Conservation (phyloP, 108 stramenopile genomes). For the Nitzschia inconspicua region DNA sequence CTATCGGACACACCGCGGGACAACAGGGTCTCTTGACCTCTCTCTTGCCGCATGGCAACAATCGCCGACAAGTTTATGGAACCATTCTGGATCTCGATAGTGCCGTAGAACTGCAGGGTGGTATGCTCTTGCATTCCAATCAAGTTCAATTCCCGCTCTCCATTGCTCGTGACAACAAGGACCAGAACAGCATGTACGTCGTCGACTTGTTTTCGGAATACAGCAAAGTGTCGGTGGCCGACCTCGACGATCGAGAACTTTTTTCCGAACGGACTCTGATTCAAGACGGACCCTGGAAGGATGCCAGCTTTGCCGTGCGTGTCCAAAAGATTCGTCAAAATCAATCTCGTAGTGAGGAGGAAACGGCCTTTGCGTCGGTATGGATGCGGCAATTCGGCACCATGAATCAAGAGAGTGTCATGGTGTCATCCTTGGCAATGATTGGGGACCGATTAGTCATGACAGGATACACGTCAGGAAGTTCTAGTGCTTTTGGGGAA, state of each 20-base stretch:
- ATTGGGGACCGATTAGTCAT: constrained; percentile 1
- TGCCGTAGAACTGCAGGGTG: not conserved
- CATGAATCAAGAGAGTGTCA: not conserved
- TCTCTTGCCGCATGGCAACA: constrained; percentile 2
- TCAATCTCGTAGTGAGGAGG: no score
- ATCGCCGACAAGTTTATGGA: constrained; percentile 6
- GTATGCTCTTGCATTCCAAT: constrained; percentile 2
- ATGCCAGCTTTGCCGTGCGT: no score
- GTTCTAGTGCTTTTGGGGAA: constrained; percentile 9
- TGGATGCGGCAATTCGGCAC: constrained; percentile 13
- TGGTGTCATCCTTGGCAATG: constrained; percentile 5
- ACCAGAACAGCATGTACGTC: not conserved
- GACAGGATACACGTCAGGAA: constrained; percentile 2
- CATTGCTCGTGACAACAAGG: constrained; percentile 5
- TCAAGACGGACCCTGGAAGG: no score
- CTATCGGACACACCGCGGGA: constrained; percentile 1
- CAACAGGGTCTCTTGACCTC: not conserved
- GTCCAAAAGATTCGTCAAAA: no score
- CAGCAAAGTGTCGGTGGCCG: no score
- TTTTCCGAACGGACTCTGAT: no score
- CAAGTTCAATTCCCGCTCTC: constrained; percentile 17
- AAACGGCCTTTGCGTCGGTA: not conserved
- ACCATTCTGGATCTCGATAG: constrained; percentile 4
- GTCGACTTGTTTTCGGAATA: not conserved
- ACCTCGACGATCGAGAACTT: no score